phyloP scores from a whole-genome alignment of 768 basidiomycete genomes.

The Crassisporium funariophilum region DNA sequence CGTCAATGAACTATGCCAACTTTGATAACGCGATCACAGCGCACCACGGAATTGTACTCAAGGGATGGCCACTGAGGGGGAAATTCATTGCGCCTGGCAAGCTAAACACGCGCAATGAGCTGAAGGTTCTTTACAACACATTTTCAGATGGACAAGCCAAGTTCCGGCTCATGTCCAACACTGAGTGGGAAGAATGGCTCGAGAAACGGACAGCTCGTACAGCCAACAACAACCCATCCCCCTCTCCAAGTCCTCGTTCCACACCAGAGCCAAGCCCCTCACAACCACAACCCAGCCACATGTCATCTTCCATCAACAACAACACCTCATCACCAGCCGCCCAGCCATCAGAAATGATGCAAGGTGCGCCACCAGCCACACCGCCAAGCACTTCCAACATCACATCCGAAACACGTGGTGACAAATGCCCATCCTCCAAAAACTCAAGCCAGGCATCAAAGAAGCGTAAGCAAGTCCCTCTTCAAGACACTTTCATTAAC shows the following conservation, averaged over 20 bases:
- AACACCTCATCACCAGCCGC: too few species aligned
- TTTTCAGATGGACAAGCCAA: neutral
- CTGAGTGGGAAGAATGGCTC: neutral
- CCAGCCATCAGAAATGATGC: too few species aligned
- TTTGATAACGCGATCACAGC: neutral
- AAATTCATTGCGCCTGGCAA: neutral
- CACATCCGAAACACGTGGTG: neutral
- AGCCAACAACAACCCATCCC: neutral
- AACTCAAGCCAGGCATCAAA: neutral
- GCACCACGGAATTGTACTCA: neutral
- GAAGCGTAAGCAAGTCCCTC: neutral
- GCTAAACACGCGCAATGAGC: neutral
- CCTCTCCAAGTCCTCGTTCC: neutral
- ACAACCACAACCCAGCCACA: neutral
- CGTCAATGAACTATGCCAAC: neutral
- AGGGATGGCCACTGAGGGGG: neutral
- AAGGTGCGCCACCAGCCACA: too few species aligned
- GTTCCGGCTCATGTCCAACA: neutral
- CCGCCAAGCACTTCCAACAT: too few species aligned
- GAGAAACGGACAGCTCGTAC: neutral
- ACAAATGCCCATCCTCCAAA: neutral
- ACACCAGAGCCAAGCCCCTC: neutral
- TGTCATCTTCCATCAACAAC: too few species aligned
- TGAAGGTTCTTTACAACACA: neutral
- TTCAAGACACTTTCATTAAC: neutral